Conservation (phyloP, 306 rosid species). For the Inga laurina region DNA sequence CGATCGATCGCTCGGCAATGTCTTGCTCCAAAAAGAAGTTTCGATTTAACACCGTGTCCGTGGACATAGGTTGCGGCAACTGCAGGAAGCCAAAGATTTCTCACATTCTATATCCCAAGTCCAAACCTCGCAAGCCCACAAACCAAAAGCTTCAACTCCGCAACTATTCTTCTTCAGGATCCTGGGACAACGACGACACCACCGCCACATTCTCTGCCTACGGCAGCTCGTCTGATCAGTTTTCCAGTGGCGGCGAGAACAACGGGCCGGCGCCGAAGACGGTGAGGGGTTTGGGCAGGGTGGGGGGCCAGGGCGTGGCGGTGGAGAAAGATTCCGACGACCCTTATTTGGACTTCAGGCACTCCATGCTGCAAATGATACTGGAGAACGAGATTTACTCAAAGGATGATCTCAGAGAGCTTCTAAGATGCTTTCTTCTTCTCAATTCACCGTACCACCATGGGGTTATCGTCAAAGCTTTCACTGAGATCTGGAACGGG, state of each 20-base stretch:
- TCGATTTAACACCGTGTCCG: constrained; percentile 54
- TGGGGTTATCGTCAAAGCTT: constrained; percentile 77
- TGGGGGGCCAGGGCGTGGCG: constrained; percentile 74
- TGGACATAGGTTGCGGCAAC: constrained; percentile 69
- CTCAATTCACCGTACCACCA: constrained; percentile 82
- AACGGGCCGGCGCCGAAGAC: constrained; percentile 24
- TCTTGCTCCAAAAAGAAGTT: constrained; percentile 57
- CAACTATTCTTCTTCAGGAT: constrained; percentile 26
- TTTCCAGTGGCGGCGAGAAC: not conserved
- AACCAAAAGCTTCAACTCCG: constrained; percentile 41
- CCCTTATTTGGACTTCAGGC: constrained; percentile 86
- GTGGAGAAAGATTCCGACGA: constrained; percentile 95
- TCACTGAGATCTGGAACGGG: constrained; percentile 93
- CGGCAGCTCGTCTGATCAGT: constrained; percentile 9
- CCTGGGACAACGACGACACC: constrained; percentile 40
- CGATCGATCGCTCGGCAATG: constrained; percentile 43
- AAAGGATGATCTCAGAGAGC: constrained; percentile 73
- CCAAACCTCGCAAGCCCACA: constrained; percentile 47
- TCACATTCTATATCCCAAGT: constrained; percentile 55
- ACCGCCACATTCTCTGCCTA: constrained; percentile 49
- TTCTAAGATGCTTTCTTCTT: constrained; percentile 81
- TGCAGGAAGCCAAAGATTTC: constrained; percentile 65
- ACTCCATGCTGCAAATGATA: constrained; percentile 94
- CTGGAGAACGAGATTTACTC: constrained; percentile 91
- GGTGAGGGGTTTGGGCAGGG: constrained; percentile 61